Conservation (phyloP, 345 rosid species). For the Gossypium herbaceum region DNA sequence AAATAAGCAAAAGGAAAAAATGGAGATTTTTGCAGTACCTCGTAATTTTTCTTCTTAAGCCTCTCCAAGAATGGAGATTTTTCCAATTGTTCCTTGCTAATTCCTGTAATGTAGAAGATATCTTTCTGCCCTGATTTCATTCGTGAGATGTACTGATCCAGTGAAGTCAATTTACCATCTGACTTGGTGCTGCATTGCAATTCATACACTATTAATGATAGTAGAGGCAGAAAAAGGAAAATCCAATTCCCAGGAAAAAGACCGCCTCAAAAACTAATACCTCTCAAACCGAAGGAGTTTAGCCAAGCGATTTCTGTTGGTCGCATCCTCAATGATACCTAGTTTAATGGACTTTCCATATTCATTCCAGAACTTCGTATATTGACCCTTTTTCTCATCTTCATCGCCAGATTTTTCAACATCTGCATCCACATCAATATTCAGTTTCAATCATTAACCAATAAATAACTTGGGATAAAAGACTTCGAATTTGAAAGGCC, state of each 20-base stretch:
- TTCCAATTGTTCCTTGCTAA: constrained; percentile 87
- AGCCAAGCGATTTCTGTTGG: constrained; percentile 90
- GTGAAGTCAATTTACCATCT: constrained; percentile 86
- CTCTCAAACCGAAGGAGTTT: constrained; percentile 91
- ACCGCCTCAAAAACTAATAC: constrained; percentile 30
- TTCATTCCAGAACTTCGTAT: constrained; percentile 92
- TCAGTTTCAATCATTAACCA: constrained; percentile 1
- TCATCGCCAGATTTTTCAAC: constrained; percentile 57
- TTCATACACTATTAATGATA: constrained; percentile 2
- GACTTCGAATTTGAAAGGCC: not conserved
- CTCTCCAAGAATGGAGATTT: constrained; percentile 95
- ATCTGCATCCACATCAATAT: constrained; percentile 33
- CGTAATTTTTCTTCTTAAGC: constrained; percentile 88
- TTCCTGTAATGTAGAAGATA: constrained; percentile 91
- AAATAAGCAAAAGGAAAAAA: not conserved
- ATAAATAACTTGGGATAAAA: not conserved
- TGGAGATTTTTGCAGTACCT: constrained; percentile 35
- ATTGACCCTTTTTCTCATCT: constrained; percentile 87
- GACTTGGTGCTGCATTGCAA: constrained; percentile 63
- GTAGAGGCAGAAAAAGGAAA: constrained; percentile 2
- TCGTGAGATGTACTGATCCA: constrained; percentile 94
- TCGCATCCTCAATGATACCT: constrained; percentile 91
- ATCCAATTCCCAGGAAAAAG: not conserved
- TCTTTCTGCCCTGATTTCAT: constrained; percentile 87
- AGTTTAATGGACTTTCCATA: constrained; percentile 96